Base-by-base conservation (phyloP, 148 eudicot species). In the Persicaria tinctoria region DNA sequence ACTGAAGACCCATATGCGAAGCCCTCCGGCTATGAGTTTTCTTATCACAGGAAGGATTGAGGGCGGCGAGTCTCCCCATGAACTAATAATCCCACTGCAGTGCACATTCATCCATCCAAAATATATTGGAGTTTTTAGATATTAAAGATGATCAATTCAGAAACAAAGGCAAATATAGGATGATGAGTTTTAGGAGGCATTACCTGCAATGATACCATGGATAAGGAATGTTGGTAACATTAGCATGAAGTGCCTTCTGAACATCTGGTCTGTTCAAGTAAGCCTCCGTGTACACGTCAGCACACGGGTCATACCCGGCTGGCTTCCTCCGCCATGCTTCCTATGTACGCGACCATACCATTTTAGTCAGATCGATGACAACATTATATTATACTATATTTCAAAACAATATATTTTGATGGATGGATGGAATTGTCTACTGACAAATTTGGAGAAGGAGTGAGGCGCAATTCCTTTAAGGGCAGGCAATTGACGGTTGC, bases 161-260 rank as follows among this genome's bases (percentile, higher is more conserved):
- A 23, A 23, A 23, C 27, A 23, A 23, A 23, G 1, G 23, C 23
- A 20, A 20, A 20, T 20, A 20, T 20, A 20, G 23, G 23, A 20
- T 20, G 23, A 20, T 20, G 23, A 20, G 23, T 20, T 20, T 20
- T 20, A 20, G 27, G 0, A 23, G 27, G 27, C 27, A 23, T 23
- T 84, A 93, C 98, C 83, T 93, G 92, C 98, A 93, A 64, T 91
- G 98, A 46, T 87, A 83, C 98, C 98, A 91, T 14, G 88, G 82
- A 77, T 91, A 91, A 0, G 94, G 62, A 79, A 93, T 88, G 11
- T 89, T 86, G 12, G 97, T 93, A 73, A 81, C 72, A 76, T 91
- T 93, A 41, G 98, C 98, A 86, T 93, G 98, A n/a, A 93, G 83
- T 38, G 97, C 98, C 44, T 76, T 60, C 79, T 93, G 98, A 68